These are phyloP conservation scores for Cucumis melo DNA, from an alignment of 306 rosid species.

Conservation along the genomic window DNA sequence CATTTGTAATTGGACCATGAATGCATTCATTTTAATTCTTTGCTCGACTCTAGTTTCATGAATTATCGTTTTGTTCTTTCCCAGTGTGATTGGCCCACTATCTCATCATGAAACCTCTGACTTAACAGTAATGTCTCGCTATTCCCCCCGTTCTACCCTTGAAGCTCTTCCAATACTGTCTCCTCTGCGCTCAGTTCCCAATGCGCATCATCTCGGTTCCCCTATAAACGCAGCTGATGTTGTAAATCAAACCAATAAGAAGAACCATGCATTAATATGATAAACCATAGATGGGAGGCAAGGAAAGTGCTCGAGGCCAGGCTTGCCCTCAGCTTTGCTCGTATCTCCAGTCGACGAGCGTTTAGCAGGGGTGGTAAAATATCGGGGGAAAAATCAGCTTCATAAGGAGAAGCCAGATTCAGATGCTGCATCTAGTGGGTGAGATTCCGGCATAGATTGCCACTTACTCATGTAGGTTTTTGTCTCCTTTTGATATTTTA, in stretches of 20 bases:
- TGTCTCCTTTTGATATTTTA: background rate
- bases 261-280: constrained; percentile 17
- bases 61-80: constrained; percentile 22
- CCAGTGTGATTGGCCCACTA: constrained; percentile 21
- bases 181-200: constrained; percentile 15
- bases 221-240: constrained; percentile 8
- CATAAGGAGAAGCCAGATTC: background rate
- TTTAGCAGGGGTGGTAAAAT: background rate
- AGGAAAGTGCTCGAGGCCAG: constrained; percentile 3
- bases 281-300: constrained; percentile 12
- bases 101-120: constrained; percentile 19
- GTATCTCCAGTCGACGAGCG: background rate
- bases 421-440: background rate
- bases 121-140: constrained; percentile 18
- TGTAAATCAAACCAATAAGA: constrained; percentile 14
- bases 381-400: background rate
- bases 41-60: constrained; percentile 20
- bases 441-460: background rate
- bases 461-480: background rate
- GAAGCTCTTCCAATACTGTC: constrained; percentile 18
- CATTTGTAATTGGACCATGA: constrained; percentile 4
- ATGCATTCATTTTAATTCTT: background rate
- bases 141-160: constrained; percentile 27
- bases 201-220: constrained; percentile 10
- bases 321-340: background rate